phyloP scores from a whole-genome alignment of 805 yeast species.

The Yarrowia sp. region DNA sequence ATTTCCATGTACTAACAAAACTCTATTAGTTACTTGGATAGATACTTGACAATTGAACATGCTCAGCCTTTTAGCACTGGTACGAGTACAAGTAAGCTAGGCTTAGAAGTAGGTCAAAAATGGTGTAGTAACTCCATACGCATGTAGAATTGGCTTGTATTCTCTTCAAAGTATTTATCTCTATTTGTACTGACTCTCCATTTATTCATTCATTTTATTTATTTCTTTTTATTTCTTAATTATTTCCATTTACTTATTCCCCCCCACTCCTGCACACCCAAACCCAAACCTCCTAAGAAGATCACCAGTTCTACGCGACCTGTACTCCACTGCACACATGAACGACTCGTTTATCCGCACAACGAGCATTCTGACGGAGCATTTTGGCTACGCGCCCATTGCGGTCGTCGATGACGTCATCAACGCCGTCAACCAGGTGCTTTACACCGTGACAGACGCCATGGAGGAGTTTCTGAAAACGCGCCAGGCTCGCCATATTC shows the following conservation, averaged over 20 bases:
- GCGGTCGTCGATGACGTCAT: conserved; percentile 81
- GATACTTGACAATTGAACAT: no score
- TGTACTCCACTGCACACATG: background rate
- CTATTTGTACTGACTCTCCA: no score
- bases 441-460: conserved; percentile 77
- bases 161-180: no score
- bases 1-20: no score
- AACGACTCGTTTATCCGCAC: conserved; percentile 31
- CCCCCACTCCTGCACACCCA: background rate
- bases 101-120: no score
- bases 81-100: no score
- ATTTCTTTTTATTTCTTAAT: background rate
- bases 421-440: conserved; percentile 77
- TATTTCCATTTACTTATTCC: background rate
- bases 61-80: no score
- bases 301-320: background rate
- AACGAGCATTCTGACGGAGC: conserved; percentile 70
- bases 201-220: no score
- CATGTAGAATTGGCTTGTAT: no score
- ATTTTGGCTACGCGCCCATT: conserved; percentile 79
- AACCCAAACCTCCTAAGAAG: background rate
- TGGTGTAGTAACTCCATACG: no score
- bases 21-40: no score
- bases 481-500: conserved; percentile 36
- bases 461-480: conserved; percentile 61